A percentile compares a stretch with the other conserved stretches of the same genome.
phyloP scores from a whole-genome alignment of 176 grass and related monocot species.

The Pontederia crassipes region DNA sequence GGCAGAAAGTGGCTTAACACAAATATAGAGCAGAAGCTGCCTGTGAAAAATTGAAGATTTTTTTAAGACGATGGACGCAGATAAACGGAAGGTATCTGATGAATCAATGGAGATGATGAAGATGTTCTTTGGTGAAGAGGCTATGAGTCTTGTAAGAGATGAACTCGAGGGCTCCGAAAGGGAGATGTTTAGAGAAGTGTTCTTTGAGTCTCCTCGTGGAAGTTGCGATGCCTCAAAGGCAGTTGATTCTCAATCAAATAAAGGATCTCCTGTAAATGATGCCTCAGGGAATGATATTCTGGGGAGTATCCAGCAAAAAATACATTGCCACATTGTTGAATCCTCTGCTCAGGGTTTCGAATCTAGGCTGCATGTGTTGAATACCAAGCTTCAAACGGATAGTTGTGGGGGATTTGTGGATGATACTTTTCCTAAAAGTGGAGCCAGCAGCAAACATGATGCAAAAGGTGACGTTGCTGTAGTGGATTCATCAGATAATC shows the following conservation, averaged over 20 bases:
- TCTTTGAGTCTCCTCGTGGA: conserved; percentile 5
- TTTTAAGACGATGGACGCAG: too few species aligned
- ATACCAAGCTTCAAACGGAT: not conserved
- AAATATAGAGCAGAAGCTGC: too few species aligned
- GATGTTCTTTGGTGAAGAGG: conserved; percentile 54
- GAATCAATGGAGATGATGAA: conserved; percentile 18
- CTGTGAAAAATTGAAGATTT: too few species aligned
- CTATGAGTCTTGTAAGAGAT: conserved; percentile 26
- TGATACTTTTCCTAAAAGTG: not conserved
- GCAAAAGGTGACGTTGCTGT: not conserved
- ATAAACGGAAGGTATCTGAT: too few species aligned
- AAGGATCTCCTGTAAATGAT: not conserved
- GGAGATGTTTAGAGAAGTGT: conserved; percentile 38
- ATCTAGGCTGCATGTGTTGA: conserved; percentile 46
- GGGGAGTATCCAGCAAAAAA: not conserved
- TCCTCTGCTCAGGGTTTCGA: conserved; percentile 44
- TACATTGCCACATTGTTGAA: conserved; percentile 45
- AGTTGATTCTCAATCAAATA: not conserved
- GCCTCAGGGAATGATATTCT: conserved; percentile 10
- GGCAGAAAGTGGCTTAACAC: too few species aligned
- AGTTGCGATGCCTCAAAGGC: not conserved
- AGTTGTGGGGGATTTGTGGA: not conserved
- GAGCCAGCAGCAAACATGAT: not conserved
- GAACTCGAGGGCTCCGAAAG: conserved; percentile 44
- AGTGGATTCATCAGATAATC: not conserved